Evolutionary conservation across 176 grass and related monocot genomes (phyloP).

Genomic region (Paspalum vaginatum): DNA sequence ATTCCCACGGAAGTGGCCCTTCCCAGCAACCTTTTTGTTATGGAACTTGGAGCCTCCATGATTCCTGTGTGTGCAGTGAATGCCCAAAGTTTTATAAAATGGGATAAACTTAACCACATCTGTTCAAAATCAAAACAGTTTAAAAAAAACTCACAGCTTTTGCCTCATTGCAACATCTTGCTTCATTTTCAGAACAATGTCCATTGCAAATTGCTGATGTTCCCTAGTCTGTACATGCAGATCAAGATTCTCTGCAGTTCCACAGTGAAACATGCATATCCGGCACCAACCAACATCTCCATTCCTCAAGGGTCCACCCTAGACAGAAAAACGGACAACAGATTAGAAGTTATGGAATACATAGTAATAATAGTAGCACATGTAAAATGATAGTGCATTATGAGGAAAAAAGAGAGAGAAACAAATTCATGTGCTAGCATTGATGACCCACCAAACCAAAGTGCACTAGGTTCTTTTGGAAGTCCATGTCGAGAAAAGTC

Average conservation of each 20-base stretch:
- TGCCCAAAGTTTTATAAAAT: slow-evolving; percentile 28
- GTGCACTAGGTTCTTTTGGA: slow-evolving; percentile 53
- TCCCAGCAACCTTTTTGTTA: slow-evolving; percentile 51
- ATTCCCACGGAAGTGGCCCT: slow-evolving; percentile 57
- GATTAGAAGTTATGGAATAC: slow-evolving; percentile 11
- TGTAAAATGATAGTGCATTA: not conserved
- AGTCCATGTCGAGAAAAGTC: slow-evolving; percentile 57
- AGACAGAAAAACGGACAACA: slow-evolving; percentile 15
- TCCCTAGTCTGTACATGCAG: slow-evolving; percentile 87
- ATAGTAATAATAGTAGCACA: slow-evolving; percentile 36
- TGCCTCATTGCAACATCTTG: slow-evolving; percentile 69
- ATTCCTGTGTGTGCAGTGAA: slow-evolving; percentile 41
- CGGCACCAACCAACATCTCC: slow-evolving; percentile 76
- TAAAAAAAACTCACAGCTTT: slow-evolving; percentile 55
- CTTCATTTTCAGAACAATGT: slow-evolving; percentile 89
- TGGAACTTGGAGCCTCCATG: slow-evolving; percentile 42
- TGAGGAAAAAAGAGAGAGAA: slow-evolving; percentile 19
- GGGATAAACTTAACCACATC: slow-evolving; percentile 9
- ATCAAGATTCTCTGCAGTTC: slow-evolving; percentile 74
- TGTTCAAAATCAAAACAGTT: slow-evolving; percentile 38
- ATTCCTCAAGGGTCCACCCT: slow-evolving; percentile 60
- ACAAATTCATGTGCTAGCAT: slow-evolving; percentile 30
- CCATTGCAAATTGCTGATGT: slow-evolving; percentile 86
- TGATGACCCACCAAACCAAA: slow-evolving; percentile 52
- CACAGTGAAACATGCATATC: slow-evolving; percentile 88